phyloP scores from a whole-genome alignment of 805 yeast species.

The Peterozyma xylosa region DNA sequence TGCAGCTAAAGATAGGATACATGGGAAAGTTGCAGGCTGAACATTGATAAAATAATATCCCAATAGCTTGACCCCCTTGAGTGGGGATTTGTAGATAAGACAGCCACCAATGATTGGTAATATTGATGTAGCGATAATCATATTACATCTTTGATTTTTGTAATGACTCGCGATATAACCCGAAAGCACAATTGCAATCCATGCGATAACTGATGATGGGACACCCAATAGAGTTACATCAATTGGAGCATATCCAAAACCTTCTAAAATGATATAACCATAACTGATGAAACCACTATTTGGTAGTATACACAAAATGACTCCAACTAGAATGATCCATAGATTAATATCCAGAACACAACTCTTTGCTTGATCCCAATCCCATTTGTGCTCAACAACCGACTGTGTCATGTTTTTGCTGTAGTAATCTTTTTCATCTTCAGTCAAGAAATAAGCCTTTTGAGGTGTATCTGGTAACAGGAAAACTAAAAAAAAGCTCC shows the following conservation, averaged over 20 bases:
- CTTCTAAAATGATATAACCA: conserved; percentile 11
- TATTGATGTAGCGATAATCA: conserved; percentile 11
- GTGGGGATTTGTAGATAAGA: conserved; percentile 10
- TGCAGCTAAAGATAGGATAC: conserved; percentile 18
- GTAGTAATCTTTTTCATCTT: conserved; percentile 24
- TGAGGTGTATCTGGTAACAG: conserved; percentile 23
- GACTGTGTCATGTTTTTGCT: conserved; percentile 18
- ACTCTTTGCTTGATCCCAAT: conserved; percentile 3
- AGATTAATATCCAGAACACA: conserved; percentile 6
- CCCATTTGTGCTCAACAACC: conserved; percentile 19
- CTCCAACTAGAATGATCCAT: conserved; percentile 13
- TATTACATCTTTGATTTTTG: conserved; percentile 10
- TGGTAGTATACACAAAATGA: background rate
- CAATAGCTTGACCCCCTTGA: conserved; percentile 7
- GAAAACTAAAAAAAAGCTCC: conserved; percentile 11
- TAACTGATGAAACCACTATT: conserved; percentile 18
- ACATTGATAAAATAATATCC: conserved; percentile 4
- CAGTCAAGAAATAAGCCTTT: conserved; percentile 29
- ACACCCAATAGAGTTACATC: conserved; percentile 18
- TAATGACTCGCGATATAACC: conserved; percentile 14
- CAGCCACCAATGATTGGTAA: conserved; percentile 18
- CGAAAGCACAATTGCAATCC: conserved; percentile 16
- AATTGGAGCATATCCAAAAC: conserved; percentile 13
- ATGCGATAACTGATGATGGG: conserved; percentile 24
- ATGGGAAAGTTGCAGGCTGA: conserved; percentile 11